phyloP scores from a whole-genome alignment of 495 filamentous ascomycete species.

The Cudoniella acicularis region DNA sequence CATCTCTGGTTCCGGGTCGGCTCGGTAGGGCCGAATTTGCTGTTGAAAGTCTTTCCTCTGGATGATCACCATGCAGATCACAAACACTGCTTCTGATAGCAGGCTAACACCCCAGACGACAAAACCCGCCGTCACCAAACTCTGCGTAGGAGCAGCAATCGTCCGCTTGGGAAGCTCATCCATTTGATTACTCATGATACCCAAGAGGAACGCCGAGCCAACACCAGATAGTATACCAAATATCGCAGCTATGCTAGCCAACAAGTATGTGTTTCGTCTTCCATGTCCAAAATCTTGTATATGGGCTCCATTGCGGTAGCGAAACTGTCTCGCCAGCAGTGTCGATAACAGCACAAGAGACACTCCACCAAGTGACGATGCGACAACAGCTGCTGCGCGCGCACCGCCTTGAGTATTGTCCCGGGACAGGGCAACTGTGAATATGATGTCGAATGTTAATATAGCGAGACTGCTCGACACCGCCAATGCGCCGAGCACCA shows the following conservation, averaged over 20 bases:
- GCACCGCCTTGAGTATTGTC: conserved; percentile 6
- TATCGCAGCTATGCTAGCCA: conserved; percentile 16
- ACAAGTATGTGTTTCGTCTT: conserved; percentile 22
- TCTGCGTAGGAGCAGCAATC: conserved; percentile 12
- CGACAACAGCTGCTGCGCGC: conserved; percentile 23
- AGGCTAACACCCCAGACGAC: conserved; percentile 28
- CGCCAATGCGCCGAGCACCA: conserved; percentile 26
- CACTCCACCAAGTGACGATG: conserved; percentile 24
- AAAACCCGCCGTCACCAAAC: conserved; percentile 27
- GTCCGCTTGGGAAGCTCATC: conserved; percentile 16
- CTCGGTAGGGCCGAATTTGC: conserved; percentile 18
- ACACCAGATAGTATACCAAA: conserved; percentile 19
- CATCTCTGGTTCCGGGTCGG: conserved; percentile 7
- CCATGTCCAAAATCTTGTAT: conserved; percentile 22
- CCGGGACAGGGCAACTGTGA: conserved; percentile 24
- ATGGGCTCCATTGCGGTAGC: conserved; percentile 21
- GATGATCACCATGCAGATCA: conserved; percentile 24
- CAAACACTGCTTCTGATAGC: conserved; percentile 23
- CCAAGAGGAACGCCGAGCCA: conserved; percentile 21
- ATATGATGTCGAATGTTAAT: conserved; percentile 29
- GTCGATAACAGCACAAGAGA: conserved; percentile 15
- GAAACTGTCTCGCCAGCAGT: conserved; percentile 17
- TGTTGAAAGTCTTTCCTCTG: conserved; percentile 20
- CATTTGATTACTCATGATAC: conserved; percentile 22
- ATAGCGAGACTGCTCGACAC: conserved; percentile 23